Percentiles rank a stretch among this genome's conserved stretches.
phyloP scores from a whole-genome alignment of 163 green algal species.

The Prototheca stagnorum region DNA sequence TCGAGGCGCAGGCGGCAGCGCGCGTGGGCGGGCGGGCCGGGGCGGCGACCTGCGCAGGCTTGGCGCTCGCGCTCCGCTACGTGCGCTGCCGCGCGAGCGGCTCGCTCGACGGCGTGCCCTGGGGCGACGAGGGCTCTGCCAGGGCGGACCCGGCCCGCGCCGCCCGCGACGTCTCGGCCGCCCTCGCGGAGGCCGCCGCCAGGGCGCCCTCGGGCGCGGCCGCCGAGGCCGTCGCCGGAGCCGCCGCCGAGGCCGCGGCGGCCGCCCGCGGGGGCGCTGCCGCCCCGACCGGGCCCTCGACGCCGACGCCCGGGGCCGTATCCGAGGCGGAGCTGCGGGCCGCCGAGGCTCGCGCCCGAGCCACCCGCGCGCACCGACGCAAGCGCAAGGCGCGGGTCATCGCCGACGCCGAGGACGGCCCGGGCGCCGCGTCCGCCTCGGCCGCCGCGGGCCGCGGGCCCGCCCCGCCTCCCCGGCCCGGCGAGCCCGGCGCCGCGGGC shows the following conservation, averaged over 20 bases:
- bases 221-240: too few relatives aligned
- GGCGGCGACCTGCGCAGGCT: not conserved
- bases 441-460: constrained; percentile 21
- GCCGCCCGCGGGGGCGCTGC: too few relatives aligned
- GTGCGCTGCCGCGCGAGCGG: not conserved
- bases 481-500: not conserved
- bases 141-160: constrained; percentile 1
- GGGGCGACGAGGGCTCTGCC: constrained; percentile 5
- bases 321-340: too few relatives aligned
- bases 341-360: too few relatives aligned
- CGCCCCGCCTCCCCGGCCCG: not conserved
- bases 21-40: not conserved
- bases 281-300: too few relatives aligned
- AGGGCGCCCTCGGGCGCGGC: too few relatives aligned
- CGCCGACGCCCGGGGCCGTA: too few relatives aligned
- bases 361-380: too few relatives aligned
- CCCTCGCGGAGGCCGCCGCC: too few relatives aligned
- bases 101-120: constrained; percentile 1
- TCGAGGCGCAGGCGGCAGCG: constrained; percentile 8
- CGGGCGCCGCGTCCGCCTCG: constrained; percentile 29
- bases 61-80: not conserved
- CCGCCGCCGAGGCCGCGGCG: too few relatives aligned
- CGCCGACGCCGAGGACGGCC: too few relatives aligned
- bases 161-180: constrained; percentile 19
- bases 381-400: too few relatives aligned